Evolutionary conservation across 352 stramenopile species (phyloP), one percentile per base, ranked within the genome.

Genomic region (Pythium phragmitis): DNA sequence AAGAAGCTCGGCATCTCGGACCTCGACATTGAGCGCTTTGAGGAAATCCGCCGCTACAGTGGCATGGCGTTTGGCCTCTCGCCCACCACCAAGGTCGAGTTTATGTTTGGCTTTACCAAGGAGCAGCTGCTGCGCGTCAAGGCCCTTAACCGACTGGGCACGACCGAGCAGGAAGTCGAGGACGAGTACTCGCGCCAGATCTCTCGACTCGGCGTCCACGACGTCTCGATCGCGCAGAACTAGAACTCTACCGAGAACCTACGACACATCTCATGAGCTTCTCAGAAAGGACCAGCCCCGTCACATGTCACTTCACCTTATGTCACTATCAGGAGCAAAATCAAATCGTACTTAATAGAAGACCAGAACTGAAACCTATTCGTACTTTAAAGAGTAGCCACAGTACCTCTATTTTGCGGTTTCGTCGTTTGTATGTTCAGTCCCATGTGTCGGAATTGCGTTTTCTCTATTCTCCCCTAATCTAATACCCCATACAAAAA

Each of bases 1-100:
- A 77, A 77, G 51, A 80, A 80, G 58, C 70, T 80, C 3, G 73
- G 73, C 23, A 77, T 80, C 57, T 80, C 67, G 28, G 73, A 80
- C 51, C 42, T 74, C 9, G 69, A 80, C 54, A 75, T 80, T 37
- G 52, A 65, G 16, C 67, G 63, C 5, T 69, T 65, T 33, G 65
- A 74, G 16, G 67, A 74, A 62, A 61, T 77, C 47, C 61, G 63
- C 14, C 60, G 62, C 7, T 67, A 72, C 65, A 74, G 67, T 46
- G 70, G 70, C 30, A 36, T 77, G 56, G 56, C 66, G n/a, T 21
- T 52, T 13, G 49, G 34, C 30, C 30, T 57, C 7, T 12, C 33
- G 33, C 67, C 57, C 3, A 49, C 57, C 45, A 69, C 63, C 23
- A 80, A 80, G 55, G 46, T 59, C 39, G 73, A 80, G 46, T 54